Base-by-base conservation (phyloP, 495 filamentous ascomycete genomes). In the Talaromyces proteolyticus region DNA sequence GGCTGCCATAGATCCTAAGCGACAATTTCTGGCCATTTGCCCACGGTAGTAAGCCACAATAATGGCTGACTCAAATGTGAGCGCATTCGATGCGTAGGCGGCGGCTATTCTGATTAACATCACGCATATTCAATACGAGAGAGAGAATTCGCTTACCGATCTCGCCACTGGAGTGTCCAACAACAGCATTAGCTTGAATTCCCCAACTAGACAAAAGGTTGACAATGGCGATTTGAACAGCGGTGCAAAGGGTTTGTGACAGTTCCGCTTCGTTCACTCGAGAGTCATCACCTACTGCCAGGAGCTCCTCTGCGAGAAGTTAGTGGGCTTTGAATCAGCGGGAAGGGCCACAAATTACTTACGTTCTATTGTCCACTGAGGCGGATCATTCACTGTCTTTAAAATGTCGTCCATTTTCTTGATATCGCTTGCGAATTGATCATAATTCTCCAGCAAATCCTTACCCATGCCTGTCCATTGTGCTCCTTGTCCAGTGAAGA, bases 1-100 rank as follows among this genome's bases (percentile, higher is more conserved):
- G 2, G 66, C 69, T 18, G 65, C 62, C 75, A 72, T 75, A 4
- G 60, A 57, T 19, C 63, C 61, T 17, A 40, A 4, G 7, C 7
- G 11, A 25, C 42, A 25, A 25, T 24, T 21, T 42, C 12, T 45
- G n/a, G 45, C 11, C 42, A 22, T 44, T 2, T 44, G 44, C 6
- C 57, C 61, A 22, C 61, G 48, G 44, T 57, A 54, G 25, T 60
- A 58, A 7, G 58, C 58, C 0, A 50, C 41, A 6, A 54, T 40
- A 4, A 59, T 36, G 1, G 60, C 56, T 40, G 47, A 52, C n/a
- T 44, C 17, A 10, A 44, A 29, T 12, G 56, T 44, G 6, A 51
- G 6, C 0, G 23, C 16, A 22, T 24, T 18, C 21, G 36, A 7
- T 17, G 43, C 11, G 36, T 62, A 59, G 3, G 54, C 54, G 3